phyloP scores from a whole-genome alignment of 257 asterid genomes.

The Apocynum venetum region DNA sequence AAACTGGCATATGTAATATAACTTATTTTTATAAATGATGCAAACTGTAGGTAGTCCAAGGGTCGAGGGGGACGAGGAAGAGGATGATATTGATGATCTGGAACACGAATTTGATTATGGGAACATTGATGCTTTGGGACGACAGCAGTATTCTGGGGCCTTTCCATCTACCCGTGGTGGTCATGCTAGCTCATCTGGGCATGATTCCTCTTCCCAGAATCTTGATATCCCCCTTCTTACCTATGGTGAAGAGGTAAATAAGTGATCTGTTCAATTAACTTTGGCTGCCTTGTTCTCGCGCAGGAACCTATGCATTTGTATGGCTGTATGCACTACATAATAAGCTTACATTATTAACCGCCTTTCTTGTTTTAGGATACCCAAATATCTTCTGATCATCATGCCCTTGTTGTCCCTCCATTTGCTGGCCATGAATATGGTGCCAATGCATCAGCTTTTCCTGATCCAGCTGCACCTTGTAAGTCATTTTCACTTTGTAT shows the following conservation, averaged over 20 bases:
- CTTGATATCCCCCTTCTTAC: conserved; percentile 65
- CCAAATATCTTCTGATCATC: conserved; percentile 45
- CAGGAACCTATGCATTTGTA: neutral
- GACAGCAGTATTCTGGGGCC: conserved; percentile 22
- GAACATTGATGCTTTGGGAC: conserved; percentile 31
- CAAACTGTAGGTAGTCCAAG: conserved; percentile 64
- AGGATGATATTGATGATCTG: conserved; percentile 76
- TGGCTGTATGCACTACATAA: neutral
- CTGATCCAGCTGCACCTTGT: conserved; percentile 46
- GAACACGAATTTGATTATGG: conserved; percentile 72
- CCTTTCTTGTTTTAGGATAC: conserved; percentile 34
- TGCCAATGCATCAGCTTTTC: conserved; percentile 32
- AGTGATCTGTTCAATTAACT: neutral
- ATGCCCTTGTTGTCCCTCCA: conserved; percentile 69
- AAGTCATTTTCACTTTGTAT: conserved; percentile 23
- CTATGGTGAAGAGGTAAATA: conserved; percentile 77
- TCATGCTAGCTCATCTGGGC: conserved; percentile 39
- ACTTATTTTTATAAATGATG: conserved; percentile 6
- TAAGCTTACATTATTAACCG: neutral
- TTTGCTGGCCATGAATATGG: conserved; percentile 35
- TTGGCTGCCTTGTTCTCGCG: neutral
- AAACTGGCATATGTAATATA: neutral
- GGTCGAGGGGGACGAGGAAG: conserved; percentile 97
- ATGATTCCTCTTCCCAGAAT: conserved; percentile 35
- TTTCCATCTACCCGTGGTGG: conserved; percentile 25